phyloP scores from a whole-genome alignment of 2,329 filamentous ascomycete genomes.

The Cercospora beticola region DNA sequence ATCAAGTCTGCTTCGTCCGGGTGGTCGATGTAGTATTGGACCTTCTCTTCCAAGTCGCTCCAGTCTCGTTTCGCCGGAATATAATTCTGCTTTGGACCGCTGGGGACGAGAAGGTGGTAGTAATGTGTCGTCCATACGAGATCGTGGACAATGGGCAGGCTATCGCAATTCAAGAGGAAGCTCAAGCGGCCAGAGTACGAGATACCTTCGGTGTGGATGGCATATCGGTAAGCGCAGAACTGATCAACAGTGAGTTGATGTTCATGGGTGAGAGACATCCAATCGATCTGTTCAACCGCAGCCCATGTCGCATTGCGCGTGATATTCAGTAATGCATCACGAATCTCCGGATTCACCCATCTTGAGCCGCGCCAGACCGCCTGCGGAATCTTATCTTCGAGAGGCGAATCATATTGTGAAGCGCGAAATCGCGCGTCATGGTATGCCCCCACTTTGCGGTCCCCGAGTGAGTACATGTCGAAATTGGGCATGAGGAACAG shows the following conservation, averaged over 20 bases:
- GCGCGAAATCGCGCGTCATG: slow-evolving; percentile 27
- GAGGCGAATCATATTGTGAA: slow-evolving; percentile 19
- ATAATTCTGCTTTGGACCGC: slow-evolving; percentile 34
- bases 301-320: slow-evolving; percentile 38
- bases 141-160: slow-evolving; percentile 31
- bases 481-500: slow-evolving; percentile 55
- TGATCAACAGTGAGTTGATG: slow-evolving; percentile 25
- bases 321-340: slow-evolving; percentile 32
- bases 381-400: slow-evolving; percentile 29
- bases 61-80: slow-evolving; percentile 31
- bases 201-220: slow-evolving; percentile 35
- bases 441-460: slow-evolving; percentile 23
- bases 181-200: slow-evolving; percentile 35
- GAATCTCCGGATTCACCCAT: slow-evolving; percentile 26
- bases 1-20: slow-evolving; percentile 29
- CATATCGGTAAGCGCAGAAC: slow-evolving; percentile 31
- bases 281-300: slow-evolving; percentile 34
- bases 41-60: slow-evolving; percentile 31
- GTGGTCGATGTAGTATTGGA: slow-evolving; percentile 29
- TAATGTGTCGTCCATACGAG: slow-evolving; percentile 30
- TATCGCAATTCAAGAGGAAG: slow-evolving; percentile 35
- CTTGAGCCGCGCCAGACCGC: slow-evolving; percentile 33
- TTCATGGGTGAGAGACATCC: slow-evolving; percentile 5
- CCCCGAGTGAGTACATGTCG: slow-evolving; percentile 46
- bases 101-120: slow-evolving; percentile 29